phyloP scores from a whole-genome alignment of 805 yeast genomes.

The Cyberlindnera meyerae region DNA sequence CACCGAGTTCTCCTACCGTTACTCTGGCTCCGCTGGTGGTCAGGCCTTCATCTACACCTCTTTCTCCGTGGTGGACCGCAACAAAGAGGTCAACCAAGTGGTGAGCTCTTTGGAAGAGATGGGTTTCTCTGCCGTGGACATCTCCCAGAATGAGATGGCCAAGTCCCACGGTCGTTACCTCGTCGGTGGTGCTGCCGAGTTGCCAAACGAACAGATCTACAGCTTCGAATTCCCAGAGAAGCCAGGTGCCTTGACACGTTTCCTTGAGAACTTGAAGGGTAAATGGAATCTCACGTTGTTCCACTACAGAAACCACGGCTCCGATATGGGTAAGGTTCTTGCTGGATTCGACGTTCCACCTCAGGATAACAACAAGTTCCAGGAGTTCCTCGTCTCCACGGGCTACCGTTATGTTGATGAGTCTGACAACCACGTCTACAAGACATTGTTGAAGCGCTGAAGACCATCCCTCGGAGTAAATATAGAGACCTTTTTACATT shows the following conservation, averaged over 20 bases:
- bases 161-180: conserved; percentile 94
- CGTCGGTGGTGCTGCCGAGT: conserved; percentile 83
- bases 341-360: conserved; percentile 87
- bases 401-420: conserved; percentile 81
- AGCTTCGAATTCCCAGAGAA: conserved; percentile 95
- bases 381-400: conserved; percentile 59
- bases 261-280: conserved; percentile 62
- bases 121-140: conserved; percentile 75
- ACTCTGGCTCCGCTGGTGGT: conserved; percentile 38
- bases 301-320: conserved; percentile 96
- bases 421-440: conserved; percentile 80
- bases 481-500: no score
- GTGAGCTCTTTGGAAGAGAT: conserved; percentile 50
- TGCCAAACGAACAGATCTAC: conserved; percentile 70
- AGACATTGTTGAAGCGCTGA: conserved; percentile 55
- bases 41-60: conserved; percentile 83
- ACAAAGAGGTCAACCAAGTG: conserved; percentile 65
- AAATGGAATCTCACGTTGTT: conserved; percentile 92
- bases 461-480: neutral
- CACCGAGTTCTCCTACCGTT: conserved; percentile 93
- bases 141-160: conserved; percentile 91
- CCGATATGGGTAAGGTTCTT: conserved; percentile 87
- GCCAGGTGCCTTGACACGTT: conserved; percentile 87
- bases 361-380: conserved; percentile 58
- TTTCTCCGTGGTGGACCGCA: conserved; percentile 75